Base-by-base conservation (phyloP, 305 asterid genomes). In the Andrographis paniculata region DNA sequence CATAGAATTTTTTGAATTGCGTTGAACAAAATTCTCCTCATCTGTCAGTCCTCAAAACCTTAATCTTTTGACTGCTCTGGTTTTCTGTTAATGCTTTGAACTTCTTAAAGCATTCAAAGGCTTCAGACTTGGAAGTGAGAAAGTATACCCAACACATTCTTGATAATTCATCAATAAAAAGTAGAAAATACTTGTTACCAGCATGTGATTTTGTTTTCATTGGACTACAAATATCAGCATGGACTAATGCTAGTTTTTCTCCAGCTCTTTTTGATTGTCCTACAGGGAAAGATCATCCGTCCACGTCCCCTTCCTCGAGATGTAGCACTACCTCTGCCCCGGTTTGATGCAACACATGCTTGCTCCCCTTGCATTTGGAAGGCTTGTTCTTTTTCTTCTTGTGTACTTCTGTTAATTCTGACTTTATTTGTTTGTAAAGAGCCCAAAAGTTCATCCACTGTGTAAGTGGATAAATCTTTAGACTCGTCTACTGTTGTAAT, bases 401-500 rank as follows among this genome's bases (percentile, higher is more conserved):
- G 45, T 18, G 1, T 21, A 8, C 14, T 8, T 8, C 33, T 15
- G 14, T 17, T 20, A 2, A 20, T 1, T 7, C 50, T 15, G 13
- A 18, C 37, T 5, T 63, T 52, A 46, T 31, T 52, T 20, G 42
- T 12, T 43, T 51, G 56, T 18, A 52, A 21, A 2, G 44, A 52
- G n/a, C 53, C 39, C 52, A 45, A 56, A 4, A 57, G 16, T 15
- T 57, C 53, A 45, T 44, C 52, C 22, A 63, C 50, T 0, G 52
- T 9, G 17, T 15, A 27, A 1, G 6, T 1, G 2, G 27, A 17
- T 10, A 44, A n/a, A 16, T 63, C 55, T 1, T 50, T 55, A 0
- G 36, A 38, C 1, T 62, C 58, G 14, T 55, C 54, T 9, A 62
- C 55, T 6, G 55, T 17, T 17, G 17, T 14, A 8, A 50, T 39